These are phyloP conservation scores for Lotus japonicus DNA, from an alignment of 306 rosid species.

Conservation along the genomic window DNA sequence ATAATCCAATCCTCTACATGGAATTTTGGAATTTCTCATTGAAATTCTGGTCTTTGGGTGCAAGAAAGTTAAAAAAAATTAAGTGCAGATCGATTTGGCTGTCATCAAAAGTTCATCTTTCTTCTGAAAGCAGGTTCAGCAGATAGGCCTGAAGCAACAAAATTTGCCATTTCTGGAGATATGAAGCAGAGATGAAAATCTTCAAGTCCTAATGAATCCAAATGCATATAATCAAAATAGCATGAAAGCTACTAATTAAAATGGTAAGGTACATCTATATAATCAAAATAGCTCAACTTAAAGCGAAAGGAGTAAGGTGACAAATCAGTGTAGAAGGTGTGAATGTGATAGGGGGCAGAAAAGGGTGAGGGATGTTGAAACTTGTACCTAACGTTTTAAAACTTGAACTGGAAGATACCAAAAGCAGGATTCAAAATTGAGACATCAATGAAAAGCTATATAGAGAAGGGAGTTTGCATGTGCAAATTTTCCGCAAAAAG, in stretches of 20 bases:
- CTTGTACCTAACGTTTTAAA: slow-evolving; percentile 37
- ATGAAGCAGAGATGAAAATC: not conserved
- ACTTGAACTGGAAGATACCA: slow-evolving; percentile 36
- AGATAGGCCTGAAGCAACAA: not conserved
- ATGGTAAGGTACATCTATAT: not conserved
- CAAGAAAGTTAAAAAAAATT: not conserved
- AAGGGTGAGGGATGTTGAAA: slow-evolving; percentile 33
- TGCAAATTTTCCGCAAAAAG: not conserved
- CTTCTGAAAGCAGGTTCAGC: not conserved
- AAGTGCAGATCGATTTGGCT: not conserved
- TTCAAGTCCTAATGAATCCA: not conserved
- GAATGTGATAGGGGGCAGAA: slow-evolving; percentile 25
- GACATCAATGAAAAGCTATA: not conserved
- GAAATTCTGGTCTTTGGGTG: not conserved
- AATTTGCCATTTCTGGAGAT: not conserved
- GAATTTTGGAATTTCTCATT: slow-evolving; percentile 46
- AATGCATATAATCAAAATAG: not conserved
- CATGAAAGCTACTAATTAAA: not conserved
- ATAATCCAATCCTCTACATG: slow-evolving; percentile 34
- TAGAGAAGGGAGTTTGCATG: not conserved
- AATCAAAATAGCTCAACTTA: slow-evolving; percentile 10
- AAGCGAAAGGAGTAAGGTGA: slow-evolving; percentile 34
- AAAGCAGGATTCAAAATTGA: slow-evolving; percentile 13
- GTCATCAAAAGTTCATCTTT: slow-evolving; percentile 1
- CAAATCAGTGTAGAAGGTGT: slow-evolving; percentile 35